Percentiles rank a stretch among this genome's conserved stretches.
phyloP scores from a whole-genome alignment of 2,329 filamentous ascomycete genomes.

The Trichoderma oligosporum region DNA sequence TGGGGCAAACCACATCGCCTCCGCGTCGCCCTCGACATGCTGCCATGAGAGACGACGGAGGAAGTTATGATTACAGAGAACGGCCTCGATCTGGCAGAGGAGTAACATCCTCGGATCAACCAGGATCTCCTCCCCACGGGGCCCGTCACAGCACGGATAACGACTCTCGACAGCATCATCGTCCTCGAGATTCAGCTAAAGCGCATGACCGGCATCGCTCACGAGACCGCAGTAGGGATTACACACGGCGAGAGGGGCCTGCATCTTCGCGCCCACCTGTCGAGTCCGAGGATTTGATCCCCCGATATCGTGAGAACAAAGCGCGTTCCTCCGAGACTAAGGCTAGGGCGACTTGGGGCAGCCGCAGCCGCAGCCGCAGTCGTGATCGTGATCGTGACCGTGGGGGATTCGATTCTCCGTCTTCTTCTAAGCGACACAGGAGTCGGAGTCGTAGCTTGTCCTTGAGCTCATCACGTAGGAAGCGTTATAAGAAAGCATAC shows the following conservation, averaged over 20 bases:
- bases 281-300: conserved; percentile 38
- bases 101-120: conserved; percentile 32
- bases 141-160: conserved; percentile 31
- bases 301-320: conserved; percentile 35
- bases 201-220: conserved; percentile 38
- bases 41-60: conserved; percentile 40
- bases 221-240: conserved; percentile 38
- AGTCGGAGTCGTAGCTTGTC: conserved; percentile 43
- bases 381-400: conserved; percentile 21
- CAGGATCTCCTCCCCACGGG: conserved; percentile 33
- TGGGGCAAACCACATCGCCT: conserved; percentile 33
- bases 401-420: conserved; percentile 34
- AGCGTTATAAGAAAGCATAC: conserved; percentile 37
- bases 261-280: conserved; percentile 28
- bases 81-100: conserved; percentile 36
- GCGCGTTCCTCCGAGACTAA: conserved; percentile 31
- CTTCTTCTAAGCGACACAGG: conserved; percentile 41
- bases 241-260: conserved; percentile 27
- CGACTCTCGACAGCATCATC: conserved; percentile 33
- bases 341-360: conserved; percentile 33
- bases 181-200: conserved; percentile 32
- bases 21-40: conserved; percentile 37
- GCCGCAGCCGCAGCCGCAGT: conserved; percentile 27
- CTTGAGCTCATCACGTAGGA: conserved; percentile 36
- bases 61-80: conserved; percentile 37